Evolutionary conservation across 1,139 yeast species (phyloP).

Genomic region (Sporopachydermia cereana): DNA sequence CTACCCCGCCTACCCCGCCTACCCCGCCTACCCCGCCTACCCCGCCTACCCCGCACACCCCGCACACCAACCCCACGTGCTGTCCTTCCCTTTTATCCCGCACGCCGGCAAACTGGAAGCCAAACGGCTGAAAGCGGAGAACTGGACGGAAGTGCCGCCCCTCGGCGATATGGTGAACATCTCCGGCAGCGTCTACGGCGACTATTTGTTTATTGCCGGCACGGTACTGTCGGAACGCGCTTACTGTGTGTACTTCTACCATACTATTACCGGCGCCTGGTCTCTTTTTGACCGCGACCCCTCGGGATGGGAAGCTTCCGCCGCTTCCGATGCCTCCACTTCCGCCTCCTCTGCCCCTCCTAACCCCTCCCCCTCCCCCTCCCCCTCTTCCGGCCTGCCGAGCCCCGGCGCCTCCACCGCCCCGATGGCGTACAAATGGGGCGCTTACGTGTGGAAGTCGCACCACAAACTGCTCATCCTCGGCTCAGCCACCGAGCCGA

Average conservation of each 20-base stretch:
- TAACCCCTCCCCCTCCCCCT: not conserved
- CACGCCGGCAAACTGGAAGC: not conserved
- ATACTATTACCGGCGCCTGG: slow-evolving; percentile 4
- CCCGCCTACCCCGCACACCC: too few species aligned
- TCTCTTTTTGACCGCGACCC: not conserved
- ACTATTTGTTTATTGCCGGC: slow-evolving; percentile 3
- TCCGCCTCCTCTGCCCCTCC: not conserved
- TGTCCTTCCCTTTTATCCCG: slow-evolving; percentile 5
- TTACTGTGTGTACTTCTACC: slow-evolving; percentile 6
- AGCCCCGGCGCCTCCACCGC: not conserved
- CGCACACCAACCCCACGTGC: not conserved
- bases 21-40: too few species aligned
- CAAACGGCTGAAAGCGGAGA: not conserved
- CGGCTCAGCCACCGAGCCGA: not conserved
- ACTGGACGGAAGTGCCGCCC: not conserved
- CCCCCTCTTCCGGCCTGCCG: not conserved
- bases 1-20: too few species aligned
- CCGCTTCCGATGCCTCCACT: not conserved
- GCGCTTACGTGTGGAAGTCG: slow-evolving; percentile 3
- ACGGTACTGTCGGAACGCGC: not conserved
- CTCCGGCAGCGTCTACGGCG: slow-evolving; percentile 6
- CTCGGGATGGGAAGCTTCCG: not conserved
- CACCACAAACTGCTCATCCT: slow-evolving; percentile 6
- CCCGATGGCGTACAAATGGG: not conserved
- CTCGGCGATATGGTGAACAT: not conserved